Conservation (phyloP, 2,329 filamentous ascomycete species). For the Sclerotinia trifoliorum region DNA sequence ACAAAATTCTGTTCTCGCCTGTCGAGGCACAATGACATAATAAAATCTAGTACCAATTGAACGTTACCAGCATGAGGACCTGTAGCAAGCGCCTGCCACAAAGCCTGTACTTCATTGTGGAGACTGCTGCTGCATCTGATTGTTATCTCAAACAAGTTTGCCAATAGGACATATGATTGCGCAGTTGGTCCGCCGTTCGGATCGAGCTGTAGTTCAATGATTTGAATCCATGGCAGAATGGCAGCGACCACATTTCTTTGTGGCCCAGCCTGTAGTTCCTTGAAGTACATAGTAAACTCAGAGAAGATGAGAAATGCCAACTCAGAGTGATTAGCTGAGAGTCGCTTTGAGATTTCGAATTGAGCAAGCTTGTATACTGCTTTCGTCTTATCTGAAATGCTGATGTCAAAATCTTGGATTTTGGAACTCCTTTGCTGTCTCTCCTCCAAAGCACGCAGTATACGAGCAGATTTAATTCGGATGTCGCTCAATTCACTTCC, state of each 20-base stretch:
- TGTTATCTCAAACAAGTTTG: slow-evolving; percentile 94
- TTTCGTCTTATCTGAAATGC: slow-evolving; percentile 96
- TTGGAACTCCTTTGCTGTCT: slow-evolving; percentile 83
- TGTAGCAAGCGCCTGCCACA: slow-evolving; percentile 95
- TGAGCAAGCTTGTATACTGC: slow-evolving; percentile 97
- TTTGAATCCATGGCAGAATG: slow-evolving; percentile 94
- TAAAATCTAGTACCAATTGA: slow-evolving; percentile 90
- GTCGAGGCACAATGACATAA: slow-evolving; percentile 90
- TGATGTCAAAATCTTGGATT: slow-evolving; percentile 96
- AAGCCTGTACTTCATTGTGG: slow-evolving; percentile 93
- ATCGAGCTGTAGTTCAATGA: slow-evolving; percentile 87
- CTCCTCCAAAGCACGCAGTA: slow-evolving; percentile 79
- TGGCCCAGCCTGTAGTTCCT: slow-evolving; percentile 74
- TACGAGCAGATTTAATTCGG: slow-evolving; percentile 78
- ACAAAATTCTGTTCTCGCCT: slow-evolving; percentile 97
- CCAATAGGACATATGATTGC: slow-evolving; percentile 89
- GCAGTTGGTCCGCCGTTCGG: slow-evolving; percentile 88
- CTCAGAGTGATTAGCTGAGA: slow-evolving; percentile 85
- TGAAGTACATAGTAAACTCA: slow-evolving; percentile 92
- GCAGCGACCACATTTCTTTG: slow-evolving; percentile 94
- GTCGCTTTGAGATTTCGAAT: slow-evolving; percentile 89
- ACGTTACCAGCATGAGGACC: slow-evolving; percentile 93
- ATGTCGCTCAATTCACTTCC: slow-evolving; percentile 90
- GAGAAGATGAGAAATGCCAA: slow-evolving; percentile 93
- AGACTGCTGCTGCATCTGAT: slow-evolving; percentile 84